These are phyloP conservation scores for Babesia microti DNA, from an alignment of 169 alveolate genomes.

Conservation along the genomic window DNA sequence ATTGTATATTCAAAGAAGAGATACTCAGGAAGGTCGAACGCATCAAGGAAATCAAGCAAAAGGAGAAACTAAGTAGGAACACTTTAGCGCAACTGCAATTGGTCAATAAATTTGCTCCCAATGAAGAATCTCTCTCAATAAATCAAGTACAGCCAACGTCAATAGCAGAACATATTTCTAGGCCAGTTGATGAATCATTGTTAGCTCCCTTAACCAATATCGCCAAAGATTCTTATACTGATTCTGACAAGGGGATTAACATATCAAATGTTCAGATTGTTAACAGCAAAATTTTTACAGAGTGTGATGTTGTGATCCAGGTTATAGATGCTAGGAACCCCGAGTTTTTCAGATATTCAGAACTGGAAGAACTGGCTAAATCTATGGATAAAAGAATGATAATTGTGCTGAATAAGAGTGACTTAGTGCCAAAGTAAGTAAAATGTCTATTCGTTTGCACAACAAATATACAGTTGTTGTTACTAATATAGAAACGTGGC, in stretches of 20 bases:
- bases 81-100: neutral
- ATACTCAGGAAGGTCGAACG: conserved; percentile 33
- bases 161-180: too few species aligned
- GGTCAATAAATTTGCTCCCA: too few species aligned
- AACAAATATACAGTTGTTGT: too few species aligned
- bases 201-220: neutral
- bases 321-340: conserved; percentile 4
- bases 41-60: conserved; percentile 26
- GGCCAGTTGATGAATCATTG: too few species aligned
- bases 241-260: neutral
- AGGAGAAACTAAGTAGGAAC: conserved; percentile 8
- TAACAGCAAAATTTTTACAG: neutral
- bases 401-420: conserved; percentile 3
- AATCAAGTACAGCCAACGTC: too few species aligned
- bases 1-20: conserved; percentile 39
- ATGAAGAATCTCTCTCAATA: too few species aligned
- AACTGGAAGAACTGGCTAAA: conserved; percentile 5
- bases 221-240: neutral
- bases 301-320: conserved; percentile 1
- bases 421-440: conserved; percentile 3
- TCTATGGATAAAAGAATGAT: conserved; percentile 1
- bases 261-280: neutral
- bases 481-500: neutral
- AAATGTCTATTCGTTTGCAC: too few species aligned
- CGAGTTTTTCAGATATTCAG: neutral